A percentile compares a stretch with the other conserved stretches of the same genome.
These are phyloP conservation scores for Ustilago lituana DNA, from an alignment of 1,284 basidiomycete genomes.

Conservation along the genomic window DNA sequence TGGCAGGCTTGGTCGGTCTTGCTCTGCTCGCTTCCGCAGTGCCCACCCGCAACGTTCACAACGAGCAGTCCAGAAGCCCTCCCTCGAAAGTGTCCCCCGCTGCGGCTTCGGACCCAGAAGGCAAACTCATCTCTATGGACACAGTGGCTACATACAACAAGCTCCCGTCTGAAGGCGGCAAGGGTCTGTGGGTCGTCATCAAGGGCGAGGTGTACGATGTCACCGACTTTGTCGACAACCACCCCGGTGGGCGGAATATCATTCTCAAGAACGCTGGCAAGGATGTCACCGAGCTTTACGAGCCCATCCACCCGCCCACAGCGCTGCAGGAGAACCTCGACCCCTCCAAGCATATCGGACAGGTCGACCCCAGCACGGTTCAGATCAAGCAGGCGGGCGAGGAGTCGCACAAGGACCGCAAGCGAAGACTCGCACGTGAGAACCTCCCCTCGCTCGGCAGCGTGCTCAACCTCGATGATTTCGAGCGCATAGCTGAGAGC, in stretches of 20 bases:
- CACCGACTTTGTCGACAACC: slow-evolving; percentile 80
- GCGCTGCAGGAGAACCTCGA: slow-evolving; percentile 61
- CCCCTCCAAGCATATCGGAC: slow-evolving; percentile 53
- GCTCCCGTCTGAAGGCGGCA: slow-evolving; percentile 41
- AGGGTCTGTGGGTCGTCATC: slow-evolving; percentile 61
- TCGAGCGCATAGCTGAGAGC: slow-evolving; percentile 72
- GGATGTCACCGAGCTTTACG: slow-evolving; percentile 72
- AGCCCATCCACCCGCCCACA: slow-evolving; percentile 63
- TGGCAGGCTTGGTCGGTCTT: slow-evolving; percentile 34
- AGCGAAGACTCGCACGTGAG: slow-evolving; percentile 35
- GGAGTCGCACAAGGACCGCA: slow-evolving; percentile 41
- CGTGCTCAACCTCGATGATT: slow-evolving; percentile 88
- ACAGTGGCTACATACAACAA: slow-evolving; percentile 56
- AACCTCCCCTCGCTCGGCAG: slow-evolving; percentile 76
- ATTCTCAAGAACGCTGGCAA: slow-evolving; percentile 81
- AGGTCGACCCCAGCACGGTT: slow-evolving; percentile 54
- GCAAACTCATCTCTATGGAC: slow-evolving; percentile 54
- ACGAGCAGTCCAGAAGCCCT: slow-evolving; percentile 20
- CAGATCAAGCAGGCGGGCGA: slow-evolving; percentile 39
- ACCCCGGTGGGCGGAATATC: slow-evolving; percentile 82
- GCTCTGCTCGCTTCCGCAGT: slow-evolving; percentile 27
- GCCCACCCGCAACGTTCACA: slow-evolving; percentile 21
- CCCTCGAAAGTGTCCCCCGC: slow-evolving; percentile 22
- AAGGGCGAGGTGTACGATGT: slow-evolving; percentile 69
- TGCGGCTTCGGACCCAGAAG: slow-evolving; percentile 27